Conservation (phyloP, 176 grass and related monocot genomes). For the Ensete glaucum region DNA sequence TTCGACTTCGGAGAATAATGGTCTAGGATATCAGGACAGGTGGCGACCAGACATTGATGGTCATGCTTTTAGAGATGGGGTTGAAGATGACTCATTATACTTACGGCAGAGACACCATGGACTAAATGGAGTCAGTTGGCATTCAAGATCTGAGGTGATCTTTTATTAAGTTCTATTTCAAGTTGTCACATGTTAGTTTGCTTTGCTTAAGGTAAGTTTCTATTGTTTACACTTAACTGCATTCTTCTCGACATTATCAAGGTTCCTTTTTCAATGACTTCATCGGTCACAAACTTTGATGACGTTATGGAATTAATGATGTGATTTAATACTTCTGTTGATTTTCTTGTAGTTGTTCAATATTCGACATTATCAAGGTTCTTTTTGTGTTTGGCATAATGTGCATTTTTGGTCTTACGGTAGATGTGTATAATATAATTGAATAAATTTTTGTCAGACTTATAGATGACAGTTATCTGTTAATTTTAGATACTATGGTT, state of each 20-base stretch:
- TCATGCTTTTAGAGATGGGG: conserved; percentile 47
- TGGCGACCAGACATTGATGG: conserved; percentile 64
- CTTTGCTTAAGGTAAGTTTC: background rate
- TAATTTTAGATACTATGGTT: background rate
- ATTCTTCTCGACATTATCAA: background rate
- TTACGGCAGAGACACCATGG: conserved; percentile 58
- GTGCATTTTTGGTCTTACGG: background rate
- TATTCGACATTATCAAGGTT: background rate
- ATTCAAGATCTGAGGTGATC: conserved; percentile 82
- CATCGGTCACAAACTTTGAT: conserved; percentile 18
- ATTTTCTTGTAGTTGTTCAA: background rate
- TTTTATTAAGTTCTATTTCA: conserved; percentile 3
- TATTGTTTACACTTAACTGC: background rate
- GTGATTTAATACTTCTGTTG: background rate
- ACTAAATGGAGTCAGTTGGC: conserved; percentile 67
- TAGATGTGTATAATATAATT: background rate
- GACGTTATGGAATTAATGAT: background rate
- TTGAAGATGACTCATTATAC: conserved; percentile 52
- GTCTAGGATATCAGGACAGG: conserved; percentile 59
- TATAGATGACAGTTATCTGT: background rate
- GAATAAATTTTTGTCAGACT: too few species aligned
- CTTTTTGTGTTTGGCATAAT: background rate
- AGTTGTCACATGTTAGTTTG: conserved; percentile 6
- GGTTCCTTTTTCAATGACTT: conserved; percentile 8
- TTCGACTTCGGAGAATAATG: conserved; percentile 27